A percentile compares a stretch with the other conserved stretches of the same genome.
Conservation (phyloP, 331 rosid genomes). For the Acacia pycnantha region DNA sequence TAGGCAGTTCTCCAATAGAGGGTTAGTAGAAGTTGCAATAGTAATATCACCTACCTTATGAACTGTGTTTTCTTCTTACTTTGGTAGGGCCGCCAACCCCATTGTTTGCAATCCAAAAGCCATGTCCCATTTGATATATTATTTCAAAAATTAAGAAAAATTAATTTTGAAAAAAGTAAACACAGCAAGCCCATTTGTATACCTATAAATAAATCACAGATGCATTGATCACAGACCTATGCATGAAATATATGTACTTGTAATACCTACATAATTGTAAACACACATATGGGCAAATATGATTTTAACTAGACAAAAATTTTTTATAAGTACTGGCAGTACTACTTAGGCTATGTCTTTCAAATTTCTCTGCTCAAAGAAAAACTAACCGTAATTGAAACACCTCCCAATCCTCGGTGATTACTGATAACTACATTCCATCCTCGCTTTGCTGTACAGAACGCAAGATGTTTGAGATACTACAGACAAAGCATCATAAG, state of each 20-base stretch:
- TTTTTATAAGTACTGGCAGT: neutral
- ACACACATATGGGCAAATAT: neutral
- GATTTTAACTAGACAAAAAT: neutral
- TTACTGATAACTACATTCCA: constrained; percentile 86
- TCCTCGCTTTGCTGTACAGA: constrained; percentile 67
- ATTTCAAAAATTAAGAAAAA: too few species aligned
- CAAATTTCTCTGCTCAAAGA: constrained; percentile 22
- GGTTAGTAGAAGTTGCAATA: too few species aligned
- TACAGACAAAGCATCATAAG: constrained; percentile 40
- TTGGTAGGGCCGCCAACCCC: too few species aligned
- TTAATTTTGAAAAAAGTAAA: neutral
- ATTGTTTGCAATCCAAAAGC: neutral
- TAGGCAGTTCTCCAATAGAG: too few species aligned
- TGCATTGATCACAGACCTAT: too few species aligned
- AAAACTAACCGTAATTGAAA: constrained; percentile 84
- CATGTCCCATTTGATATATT: too few species aligned
- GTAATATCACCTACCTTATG: too few species aligned
- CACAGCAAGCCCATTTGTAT: neutral
- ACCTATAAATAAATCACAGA: neutral
- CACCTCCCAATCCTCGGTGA: constrained; percentile 95
- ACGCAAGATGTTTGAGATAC: constrained; percentile 97
- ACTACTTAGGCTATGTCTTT: constrained; percentile 1
- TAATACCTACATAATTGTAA: neutral
- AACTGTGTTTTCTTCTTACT: too few species aligned
- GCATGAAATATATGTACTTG: neutral